Evolutionary conservation across 805 yeast genomes (phyloP).

Genomic region (Yamadazyma takamatsuzukensis): DNA sequence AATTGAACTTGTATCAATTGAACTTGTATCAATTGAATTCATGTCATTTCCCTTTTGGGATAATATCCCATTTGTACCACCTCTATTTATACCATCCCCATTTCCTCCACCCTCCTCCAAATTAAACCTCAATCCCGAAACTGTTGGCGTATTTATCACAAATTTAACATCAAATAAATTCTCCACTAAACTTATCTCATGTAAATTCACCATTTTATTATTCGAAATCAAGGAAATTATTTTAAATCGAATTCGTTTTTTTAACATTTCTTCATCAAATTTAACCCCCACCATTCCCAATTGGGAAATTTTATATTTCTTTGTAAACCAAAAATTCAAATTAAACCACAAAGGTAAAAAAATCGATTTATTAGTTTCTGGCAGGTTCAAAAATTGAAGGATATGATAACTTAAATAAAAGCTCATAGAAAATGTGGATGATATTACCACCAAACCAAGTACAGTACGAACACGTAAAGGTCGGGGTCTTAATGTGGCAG

Average conservation of each 20-base stretch:
- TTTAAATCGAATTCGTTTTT: conserved; percentile 7
- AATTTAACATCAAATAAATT: conserved; percentile 19
- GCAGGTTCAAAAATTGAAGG: conserved; percentile 7
- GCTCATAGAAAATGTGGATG: conserved; percentile 12
- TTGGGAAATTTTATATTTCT: conserved; percentile 21
- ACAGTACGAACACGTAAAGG: conserved; percentile 9
- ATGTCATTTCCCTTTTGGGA: too few relatives aligned
- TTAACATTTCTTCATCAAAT: conserved; percentile 15
- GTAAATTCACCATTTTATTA: conserved; percentile 22
- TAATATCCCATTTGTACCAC: too few relatives aligned
- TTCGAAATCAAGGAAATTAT: conserved; percentile 11
- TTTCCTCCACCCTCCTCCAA: too few relatives aligned
- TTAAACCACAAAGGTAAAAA: conserved; percentile 25
- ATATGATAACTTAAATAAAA: conserved; percentile 11
- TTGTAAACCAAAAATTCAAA: conserved; percentile 28
- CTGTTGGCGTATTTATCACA: conserved; percentile 9
- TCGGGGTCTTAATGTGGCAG: conserved; percentile 2
- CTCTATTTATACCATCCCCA: too few relatives aligned
- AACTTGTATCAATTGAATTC: too few relatives aligned
- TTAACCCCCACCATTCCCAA: too few relatives aligned
- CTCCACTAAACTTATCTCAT: conserved; percentile 17
- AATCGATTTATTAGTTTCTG: conserved; percentile 9
- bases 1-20: too few relatives aligned
- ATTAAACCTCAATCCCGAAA: conserved; percentile 9
- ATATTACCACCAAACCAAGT: conserved; percentile 7